Conservation (phyloP, 1,284 basidiomycete species). For the Leccinum ambiguum region DNA sequence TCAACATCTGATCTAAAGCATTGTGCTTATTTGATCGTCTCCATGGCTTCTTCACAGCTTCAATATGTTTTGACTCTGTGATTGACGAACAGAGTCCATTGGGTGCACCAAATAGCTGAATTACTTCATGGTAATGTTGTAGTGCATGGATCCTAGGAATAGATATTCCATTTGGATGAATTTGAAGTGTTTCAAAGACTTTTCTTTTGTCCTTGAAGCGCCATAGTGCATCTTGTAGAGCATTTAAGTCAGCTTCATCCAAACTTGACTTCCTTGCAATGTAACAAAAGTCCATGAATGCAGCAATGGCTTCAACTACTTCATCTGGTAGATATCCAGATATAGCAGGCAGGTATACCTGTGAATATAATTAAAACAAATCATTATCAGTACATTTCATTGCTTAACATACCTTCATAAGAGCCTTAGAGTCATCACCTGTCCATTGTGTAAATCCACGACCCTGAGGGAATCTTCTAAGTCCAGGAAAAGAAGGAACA, state of each 20-base stretch:
- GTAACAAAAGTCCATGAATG: slow-evolving; percentile 8
- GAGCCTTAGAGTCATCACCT: slow-evolving; percentile 2
- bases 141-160: neutral
- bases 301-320: slow-evolving; percentile 3
- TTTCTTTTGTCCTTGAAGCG: neutral
- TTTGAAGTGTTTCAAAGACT: neutral
- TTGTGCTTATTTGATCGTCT: neutral
- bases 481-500: neutral
- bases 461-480: neutral
- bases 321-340: neutral
- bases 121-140: neutral
- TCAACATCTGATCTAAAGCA: slow-evolving; percentile 1
- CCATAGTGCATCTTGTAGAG: slow-evolving; percentile 1
- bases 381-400: neutral
- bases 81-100: neutral
- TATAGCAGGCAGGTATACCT: slow-evolving; percentile 3
- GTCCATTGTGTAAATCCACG: neutral
- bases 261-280: slow-evolving; percentile 3
- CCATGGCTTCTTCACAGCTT: neutral
- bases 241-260: neutral
- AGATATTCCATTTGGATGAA: neutral
- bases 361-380: no score
- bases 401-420: neutral
- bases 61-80: slow-evolving; percentile 1
- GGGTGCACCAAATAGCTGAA: neutral